Conservation (phyloP, 306 rosid species). For the Neltuma alba region DNA sequence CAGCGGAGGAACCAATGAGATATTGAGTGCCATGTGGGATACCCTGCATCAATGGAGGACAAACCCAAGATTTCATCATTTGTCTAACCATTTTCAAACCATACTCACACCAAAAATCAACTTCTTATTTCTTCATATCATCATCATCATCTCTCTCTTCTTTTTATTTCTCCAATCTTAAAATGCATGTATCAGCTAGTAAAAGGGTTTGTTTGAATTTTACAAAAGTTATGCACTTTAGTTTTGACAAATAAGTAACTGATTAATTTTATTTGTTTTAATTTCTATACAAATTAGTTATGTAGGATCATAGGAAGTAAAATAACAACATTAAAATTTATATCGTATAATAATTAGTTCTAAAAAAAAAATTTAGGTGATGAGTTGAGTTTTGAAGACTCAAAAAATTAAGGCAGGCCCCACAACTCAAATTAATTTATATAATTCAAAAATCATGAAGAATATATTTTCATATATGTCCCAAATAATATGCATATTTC, state of each 20-base stretch:
- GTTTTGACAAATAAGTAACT: too few species aligned
- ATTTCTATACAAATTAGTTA: too few species aligned
- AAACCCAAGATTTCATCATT: constrained; percentile 17
- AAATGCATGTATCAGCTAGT: too few species aligned
- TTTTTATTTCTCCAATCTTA: too few species aligned
- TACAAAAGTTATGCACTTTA: too few species aligned
- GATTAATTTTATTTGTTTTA: too few species aligned
- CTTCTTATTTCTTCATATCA: neutral
- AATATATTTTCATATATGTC: neutral
- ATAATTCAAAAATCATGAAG: neutral
- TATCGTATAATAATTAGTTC: too few species aligned
- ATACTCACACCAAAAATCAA: neutral
- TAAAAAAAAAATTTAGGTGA: neutral
- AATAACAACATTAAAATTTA: too few species aligned
- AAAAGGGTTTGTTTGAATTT: too few species aligned
- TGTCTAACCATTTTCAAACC: constrained; percentile 30
- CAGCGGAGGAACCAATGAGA: constrained; percentile 49
- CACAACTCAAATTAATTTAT: neutral
- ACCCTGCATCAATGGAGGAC: constrained; percentile 51
- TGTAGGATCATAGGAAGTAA: too few species aligned
- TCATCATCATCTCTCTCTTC: neutral
- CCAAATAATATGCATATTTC: neutral
- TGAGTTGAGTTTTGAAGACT: neutral
- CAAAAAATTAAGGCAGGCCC: neutral
- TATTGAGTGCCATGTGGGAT: constrained; percentile 39